Conservation (phyloP, 1,139 yeast species). For the Eremothecium cymbalariae region DNA sequence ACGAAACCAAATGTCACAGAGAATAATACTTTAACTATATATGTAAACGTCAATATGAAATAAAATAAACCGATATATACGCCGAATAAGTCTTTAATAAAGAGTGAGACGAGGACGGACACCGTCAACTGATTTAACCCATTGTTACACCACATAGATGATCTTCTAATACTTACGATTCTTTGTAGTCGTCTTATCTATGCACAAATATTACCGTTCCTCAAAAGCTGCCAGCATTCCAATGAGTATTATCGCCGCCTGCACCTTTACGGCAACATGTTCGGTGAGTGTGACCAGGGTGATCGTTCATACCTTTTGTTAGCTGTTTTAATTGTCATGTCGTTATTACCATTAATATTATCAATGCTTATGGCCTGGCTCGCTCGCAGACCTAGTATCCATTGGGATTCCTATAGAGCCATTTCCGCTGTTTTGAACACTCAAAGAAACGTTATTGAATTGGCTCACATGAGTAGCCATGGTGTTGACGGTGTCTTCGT, state of each 20-base stretch:
- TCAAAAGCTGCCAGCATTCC: slow-evolving; percentile 52
- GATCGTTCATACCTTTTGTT: neutral
- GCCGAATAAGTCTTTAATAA: too few species aligned
- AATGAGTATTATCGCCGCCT: slow-evolving; percentile 1
- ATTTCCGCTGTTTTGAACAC: slow-evolving; percentile 7
- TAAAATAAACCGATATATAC: too few species aligned
- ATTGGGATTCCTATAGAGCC: slow-evolving; percentile 9
- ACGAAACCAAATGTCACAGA: too few species aligned
- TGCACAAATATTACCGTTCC: slow-evolving; percentile 50
- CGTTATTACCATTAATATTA: neutral
- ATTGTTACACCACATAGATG: too few species aligned
- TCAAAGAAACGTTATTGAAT: slow-evolving; percentile 4
- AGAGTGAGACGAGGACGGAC: too few species aligned
- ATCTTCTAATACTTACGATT: too few species aligned
- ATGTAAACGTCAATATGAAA: too few species aligned
- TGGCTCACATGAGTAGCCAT: neutral
- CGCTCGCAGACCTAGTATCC: slow-evolving; percentile 7
- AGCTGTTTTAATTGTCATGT: too few species aligned
- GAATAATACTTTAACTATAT: too few species aligned
- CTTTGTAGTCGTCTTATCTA: neutral
- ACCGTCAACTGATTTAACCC: too few species aligned
- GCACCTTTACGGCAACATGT: slow-evolving; percentile 1
- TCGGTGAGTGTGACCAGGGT: slow-evolving; percentile 1
- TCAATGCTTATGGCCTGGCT: neutral
- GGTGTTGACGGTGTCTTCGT: slow-evolving; percentile 2